These are phyloP conservation scores for Scutellaria baicalensis DNA, from an alignment of 257 asterid genomes.

Conservation along the genomic window DNA sequence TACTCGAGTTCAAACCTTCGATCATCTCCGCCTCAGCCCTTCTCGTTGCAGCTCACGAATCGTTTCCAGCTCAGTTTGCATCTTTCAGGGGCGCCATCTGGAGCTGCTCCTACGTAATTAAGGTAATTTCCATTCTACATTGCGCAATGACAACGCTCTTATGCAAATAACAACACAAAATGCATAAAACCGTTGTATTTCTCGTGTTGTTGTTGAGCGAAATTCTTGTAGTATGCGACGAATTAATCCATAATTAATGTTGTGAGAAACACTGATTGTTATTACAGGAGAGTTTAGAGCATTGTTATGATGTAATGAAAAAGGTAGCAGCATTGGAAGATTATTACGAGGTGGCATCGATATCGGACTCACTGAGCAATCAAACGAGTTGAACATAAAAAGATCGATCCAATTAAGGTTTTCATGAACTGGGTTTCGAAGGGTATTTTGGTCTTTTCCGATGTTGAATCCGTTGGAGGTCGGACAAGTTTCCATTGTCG, in stretches of 20 bases:
- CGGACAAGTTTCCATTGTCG: not conserved
- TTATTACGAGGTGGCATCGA: slow-evolving; percentile 13
- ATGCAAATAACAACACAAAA: no score
- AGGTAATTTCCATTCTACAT: slow-evolving; percentile 24
- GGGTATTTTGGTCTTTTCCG: slow-evolving; percentile 15
- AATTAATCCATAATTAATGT: no score
- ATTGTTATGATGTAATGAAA: slow-evolving; percentile 35
- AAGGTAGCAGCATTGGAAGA: slow-evolving; percentile 25
- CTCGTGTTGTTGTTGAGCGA: no score
- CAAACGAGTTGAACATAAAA: not conserved
- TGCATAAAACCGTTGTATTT: no score
- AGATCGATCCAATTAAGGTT: not conserved
- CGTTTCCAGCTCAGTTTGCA: slow-evolving; percentile 45
- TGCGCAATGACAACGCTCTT: no score
- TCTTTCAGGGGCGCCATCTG: slow-evolving; percentile 30
- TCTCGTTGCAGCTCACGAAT: slow-evolving; percentile 38
- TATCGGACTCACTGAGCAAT: slow-evolving; percentile 12
- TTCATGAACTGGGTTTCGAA: not conserved
- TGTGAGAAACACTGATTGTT: not conserved
- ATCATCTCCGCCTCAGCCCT: slow-evolving; percentile 59
- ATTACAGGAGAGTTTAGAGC: slow-evolving; percentile 37
- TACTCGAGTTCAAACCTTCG: slow-evolving; percentile 60
- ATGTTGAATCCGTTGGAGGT: not conserved
- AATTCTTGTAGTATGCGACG: no score
- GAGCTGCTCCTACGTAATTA: slow-evolving; percentile 39